Conservation (phyloP, 2,329 filamentous ascomycete species). For the Scopulariopsis brevicaulis region DNA sequence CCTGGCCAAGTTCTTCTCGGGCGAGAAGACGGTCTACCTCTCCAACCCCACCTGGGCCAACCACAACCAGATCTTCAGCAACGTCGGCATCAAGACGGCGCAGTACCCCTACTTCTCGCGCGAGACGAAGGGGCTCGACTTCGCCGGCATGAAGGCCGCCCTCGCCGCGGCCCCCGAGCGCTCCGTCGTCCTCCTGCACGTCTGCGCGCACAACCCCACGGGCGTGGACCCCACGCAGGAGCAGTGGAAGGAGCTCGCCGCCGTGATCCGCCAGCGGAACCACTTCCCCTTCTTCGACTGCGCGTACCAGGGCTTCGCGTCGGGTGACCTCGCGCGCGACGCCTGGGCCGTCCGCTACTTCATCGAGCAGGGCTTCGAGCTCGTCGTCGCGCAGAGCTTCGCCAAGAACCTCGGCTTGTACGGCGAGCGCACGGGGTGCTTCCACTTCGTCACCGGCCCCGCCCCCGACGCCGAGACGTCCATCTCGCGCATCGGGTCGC, state of each 20-base stretch:
- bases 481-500: conserved; percentile 61
- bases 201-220: conserved; percentile 96
- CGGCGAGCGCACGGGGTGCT: conserved; percentile 89
- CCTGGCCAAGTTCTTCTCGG: conserved; percentile 77
- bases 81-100: conserved; percentile 67
- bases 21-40: conserved; percentile 70
- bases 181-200: conserved; percentile 84
- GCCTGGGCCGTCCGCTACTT: conserved; percentile 93
- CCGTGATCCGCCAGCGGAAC: conserved; percentile 61
- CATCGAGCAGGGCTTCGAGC: conserved; percentile 79
- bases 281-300: conserved; percentile 99
- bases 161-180: conserved; percentile 61
- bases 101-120: conserved; percentile 92
- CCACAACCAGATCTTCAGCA: conserved; percentile 96
- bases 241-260: conserved; percentile 87
- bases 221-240: conserved; percentile 89
- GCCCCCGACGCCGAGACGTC: conserved; percentile 52
- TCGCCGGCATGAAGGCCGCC: conserved; percentile 71
- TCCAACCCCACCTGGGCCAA: conserved; percentile 97
- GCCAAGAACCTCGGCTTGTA: conserved; percentile 98
- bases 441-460: conserved; percentile 81
- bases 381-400: conserved; percentile 84
- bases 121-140: conserved; percentile 81
- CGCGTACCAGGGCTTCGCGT: conserved; percentile 96
- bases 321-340: conserved; percentile 74